phyloP scores from a whole-genome alignment of 2,329 filamentous ascomycete genomes.

The Pseudogymnoascus sp. region DNA sequence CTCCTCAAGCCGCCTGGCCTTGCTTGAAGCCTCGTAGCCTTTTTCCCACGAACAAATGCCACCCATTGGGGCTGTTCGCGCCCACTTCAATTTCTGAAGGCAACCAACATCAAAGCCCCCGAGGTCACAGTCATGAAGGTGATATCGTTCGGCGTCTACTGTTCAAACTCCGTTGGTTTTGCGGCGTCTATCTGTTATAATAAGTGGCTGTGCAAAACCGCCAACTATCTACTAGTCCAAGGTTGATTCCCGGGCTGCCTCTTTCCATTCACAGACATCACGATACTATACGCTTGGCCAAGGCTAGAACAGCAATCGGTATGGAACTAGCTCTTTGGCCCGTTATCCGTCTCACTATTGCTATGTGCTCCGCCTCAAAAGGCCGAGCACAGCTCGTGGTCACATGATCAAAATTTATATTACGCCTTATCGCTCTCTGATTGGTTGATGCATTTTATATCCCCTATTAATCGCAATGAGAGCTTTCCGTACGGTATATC shows the following conservation, averaged over 20 bases:
- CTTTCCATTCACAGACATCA: not conserved
- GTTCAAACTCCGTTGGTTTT: not conserved
- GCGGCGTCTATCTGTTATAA: not conserved
- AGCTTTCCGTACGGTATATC: not conserved
- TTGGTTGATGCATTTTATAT: conserved; percentile 3
- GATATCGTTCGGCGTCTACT: not conserved
- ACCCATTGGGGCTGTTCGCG: conserved; percentile 5
- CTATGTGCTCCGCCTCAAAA: not conserved
- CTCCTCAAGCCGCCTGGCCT: not conserved
- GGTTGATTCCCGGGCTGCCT: not conserved
- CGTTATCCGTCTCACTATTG: not conserved
- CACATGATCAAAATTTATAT: not conserved
- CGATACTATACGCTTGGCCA: not conserved
- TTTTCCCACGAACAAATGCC: conserved; percentile 3
- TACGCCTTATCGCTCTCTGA: not conserved
- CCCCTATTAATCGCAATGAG: conserved; percentile 3
- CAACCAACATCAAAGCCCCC: conserved; percentile 4
- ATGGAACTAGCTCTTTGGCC: not conserved
- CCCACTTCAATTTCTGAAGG: not conserved
- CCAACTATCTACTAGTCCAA: conserved; percentile 2
- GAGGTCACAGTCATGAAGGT: not conserved
- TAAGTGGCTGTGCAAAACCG: not conserved
- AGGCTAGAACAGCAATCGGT: not conserved
- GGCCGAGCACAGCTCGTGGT: not conserved
- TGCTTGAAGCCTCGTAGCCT: not conserved